Conservation (phyloP, 768 basidiomycete genomes). For the Lactarius akahatsu region DNA sequence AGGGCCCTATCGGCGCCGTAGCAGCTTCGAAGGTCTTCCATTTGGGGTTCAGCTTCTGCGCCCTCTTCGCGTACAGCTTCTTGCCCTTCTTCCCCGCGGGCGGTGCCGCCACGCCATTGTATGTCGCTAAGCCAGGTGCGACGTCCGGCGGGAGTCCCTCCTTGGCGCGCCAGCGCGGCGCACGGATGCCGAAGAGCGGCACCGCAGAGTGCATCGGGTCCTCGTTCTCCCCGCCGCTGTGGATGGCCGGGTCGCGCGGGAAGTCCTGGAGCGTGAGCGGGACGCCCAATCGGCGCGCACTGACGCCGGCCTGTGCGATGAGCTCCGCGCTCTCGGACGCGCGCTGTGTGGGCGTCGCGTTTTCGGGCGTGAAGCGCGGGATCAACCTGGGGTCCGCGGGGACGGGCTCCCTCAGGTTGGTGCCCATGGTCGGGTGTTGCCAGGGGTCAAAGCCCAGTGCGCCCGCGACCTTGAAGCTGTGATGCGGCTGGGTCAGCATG, state of each 20-base stretch:
- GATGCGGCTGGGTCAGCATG: neutral
- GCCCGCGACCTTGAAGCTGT: conserved; percentile 18
- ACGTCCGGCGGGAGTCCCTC: neutral
- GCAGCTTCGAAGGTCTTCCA: neutral
- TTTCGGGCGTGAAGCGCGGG: conserved; percentile 12
- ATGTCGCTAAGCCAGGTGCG: neutral
- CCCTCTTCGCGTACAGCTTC: neutral
- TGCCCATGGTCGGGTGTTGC: conserved; percentile 19
- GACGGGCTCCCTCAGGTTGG: conserved; percentile 25
- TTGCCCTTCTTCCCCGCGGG: neutral
- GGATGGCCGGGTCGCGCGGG: conserved; percentile 3
- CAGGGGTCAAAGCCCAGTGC: conserved; percentile 15
- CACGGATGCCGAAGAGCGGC: conserved; percentile 13
- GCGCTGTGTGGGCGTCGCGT: conserved; percentile 2
- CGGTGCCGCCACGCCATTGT: neutral
- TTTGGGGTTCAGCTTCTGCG: neutral
- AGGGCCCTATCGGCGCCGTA: neutral
- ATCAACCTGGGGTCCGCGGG: conserved; percentile 16
- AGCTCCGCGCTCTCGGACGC: conserved; percentile 14
- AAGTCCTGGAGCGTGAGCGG: conserved; percentile 21
- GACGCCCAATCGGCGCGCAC: conserved; percentile 14
- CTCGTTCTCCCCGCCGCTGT: neutral
- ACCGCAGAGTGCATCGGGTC: conserved; percentile 10
- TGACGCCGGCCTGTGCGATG: conserved; percentile 16
- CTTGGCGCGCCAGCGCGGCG: conserved; percentile 18